These are phyloP conservation scores for Rauvolfia tetraphylla DNA, from an alignment of 257 asterid species.

Conservation along the genomic window DNA sequence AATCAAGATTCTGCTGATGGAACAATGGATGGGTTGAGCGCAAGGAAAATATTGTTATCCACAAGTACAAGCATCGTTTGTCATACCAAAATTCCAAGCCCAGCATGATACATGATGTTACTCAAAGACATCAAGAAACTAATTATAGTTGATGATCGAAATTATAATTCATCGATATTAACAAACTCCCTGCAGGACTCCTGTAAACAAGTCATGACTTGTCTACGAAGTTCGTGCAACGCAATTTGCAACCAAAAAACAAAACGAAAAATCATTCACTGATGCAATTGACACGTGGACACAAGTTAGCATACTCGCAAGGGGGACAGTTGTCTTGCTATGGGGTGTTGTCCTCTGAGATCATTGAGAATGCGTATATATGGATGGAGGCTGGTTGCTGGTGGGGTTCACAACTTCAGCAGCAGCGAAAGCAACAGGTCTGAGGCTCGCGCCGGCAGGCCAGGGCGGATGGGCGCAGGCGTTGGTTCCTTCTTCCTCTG, in stretches of 20 bases:
- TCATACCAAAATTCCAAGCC: not conserved
- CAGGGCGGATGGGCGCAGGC: not conserved
- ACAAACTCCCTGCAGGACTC: too few species aligned
- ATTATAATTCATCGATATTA: too few species aligned
- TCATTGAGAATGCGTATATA: not conserved
- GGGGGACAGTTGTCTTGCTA: too few species aligned
- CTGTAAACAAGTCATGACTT: not conserved
- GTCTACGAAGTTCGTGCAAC: not conserved
- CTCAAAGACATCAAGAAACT: not conserved
- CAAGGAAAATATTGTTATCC: slow-evolving; percentile 16
- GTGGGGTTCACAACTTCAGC: not conserved
- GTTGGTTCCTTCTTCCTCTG: too few species aligned
- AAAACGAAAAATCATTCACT: too few species aligned
- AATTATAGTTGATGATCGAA: too few species aligned
- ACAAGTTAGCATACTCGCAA: not conserved
- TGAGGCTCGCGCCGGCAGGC: not conserved
- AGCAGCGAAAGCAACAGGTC: not conserved
- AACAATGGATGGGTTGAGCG: not conserved
- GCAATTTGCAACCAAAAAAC: not conserved
- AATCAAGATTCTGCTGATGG: slow-evolving; percentile 30
- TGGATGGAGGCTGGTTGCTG: not conserved
- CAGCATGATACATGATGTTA: slow-evolving; percentile 2
- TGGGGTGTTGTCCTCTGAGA: too few species aligned
- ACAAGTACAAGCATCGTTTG: slow-evolving; percentile 18
- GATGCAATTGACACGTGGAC: slow-evolving; percentile 7